A percentile compares a stretch with the other conserved stretches of the same genome.
phyloP scores from a whole-genome alignment of 768 basidiomycete genomes.

The Pleurotus tuoliensis region DNA sequence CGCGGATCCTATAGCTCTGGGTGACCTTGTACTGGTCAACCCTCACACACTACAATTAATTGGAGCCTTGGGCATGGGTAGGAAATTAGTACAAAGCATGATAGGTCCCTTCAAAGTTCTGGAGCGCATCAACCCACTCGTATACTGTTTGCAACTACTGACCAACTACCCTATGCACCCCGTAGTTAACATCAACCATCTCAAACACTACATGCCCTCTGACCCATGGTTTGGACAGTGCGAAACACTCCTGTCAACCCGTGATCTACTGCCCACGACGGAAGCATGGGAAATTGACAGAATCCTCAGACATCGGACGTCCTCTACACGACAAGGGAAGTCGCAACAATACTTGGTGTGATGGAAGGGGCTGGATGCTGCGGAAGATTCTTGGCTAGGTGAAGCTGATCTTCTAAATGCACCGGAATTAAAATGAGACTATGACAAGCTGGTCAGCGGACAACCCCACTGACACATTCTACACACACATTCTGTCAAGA shows the following conservation, averaged over 20 bases:
- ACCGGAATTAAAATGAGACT: slow-evolving; percentile 13
- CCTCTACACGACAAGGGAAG: slow-evolving; percentile 11
- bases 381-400: slow-evolving; percentile 19
- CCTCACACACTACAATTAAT: slow-evolving; percentile 21
- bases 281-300: slow-evolving; percentile 17
- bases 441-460: background rate
- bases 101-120: slow-evolving; percentile 23
- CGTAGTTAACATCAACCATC: slow-evolving; percentile 19
- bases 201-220: slow-evolving; percentile 16
- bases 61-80: slow-evolving; percentile 16
- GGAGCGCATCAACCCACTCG: slow-evolving; percentile 19
- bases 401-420: slow-evolving; percentile 18
- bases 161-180: slow-evolving; percentile 22
- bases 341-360: background rate
- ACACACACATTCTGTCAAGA: no score
- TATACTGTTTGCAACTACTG: slow-evolving; percentile 19
- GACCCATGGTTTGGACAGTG: slow-evolving; percentile 13
- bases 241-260: slow-evolving; percentile 8
- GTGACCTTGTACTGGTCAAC: slow-evolving; percentile 18
- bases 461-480: no score
- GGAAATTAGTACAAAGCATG: slow-evolving; percentile 18
- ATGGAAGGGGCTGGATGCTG: slow-evolving; percentile 19
- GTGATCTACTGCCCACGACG: slow-evolving; percentile 8
- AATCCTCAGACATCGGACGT: slow-evolving; percentile 12
- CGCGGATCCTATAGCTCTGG: background rate